phyloP scores from a whole-genome alignment of 768 basidiomycete genomes.

The Calocybe cyanea region DNA sequence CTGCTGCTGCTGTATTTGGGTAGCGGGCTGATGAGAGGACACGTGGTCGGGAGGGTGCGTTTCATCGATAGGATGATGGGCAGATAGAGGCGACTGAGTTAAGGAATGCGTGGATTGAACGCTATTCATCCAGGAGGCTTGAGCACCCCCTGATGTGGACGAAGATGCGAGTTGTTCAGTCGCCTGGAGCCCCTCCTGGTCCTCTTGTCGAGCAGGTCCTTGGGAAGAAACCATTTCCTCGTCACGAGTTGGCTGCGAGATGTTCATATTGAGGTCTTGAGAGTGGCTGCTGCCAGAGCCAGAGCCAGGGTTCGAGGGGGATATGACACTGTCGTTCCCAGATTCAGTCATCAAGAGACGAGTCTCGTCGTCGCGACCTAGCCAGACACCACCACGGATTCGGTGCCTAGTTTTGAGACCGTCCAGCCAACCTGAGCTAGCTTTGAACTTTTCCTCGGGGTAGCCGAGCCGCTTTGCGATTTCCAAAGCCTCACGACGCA shows the following conservation, averaged over 20 bases:
- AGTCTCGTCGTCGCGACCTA: slow-evolving; percentile 29
- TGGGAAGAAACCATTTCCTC: slow-evolving; percentile 25
- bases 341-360: slow-evolving; percentile 10
- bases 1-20: slow-evolving; percentile 1
- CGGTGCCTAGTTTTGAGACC: slow-evolving; percentile 85
- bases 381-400: slow-evolving; percentile 65
- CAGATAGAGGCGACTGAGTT: slow-evolving; percentile 8
- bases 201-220: slow-evolving; percentile 32
- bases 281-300: slow-evolving; percentile 28
- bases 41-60: not conserved
- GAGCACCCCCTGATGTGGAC: slow-evolving; percentile 17
- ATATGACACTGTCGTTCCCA: slow-evolving; percentile 12
- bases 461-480: slow-evolving; percentile 56
- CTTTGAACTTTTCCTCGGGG: slow-evolving; percentile 77
- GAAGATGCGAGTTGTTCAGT: slow-evolving; percentile 8
- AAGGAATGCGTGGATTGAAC: slow-evolving; percentile 9
- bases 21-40: slow-evolving; percentile 1
- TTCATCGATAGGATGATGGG: slow-evolving; percentile 2
- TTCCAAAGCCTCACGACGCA: slow-evolving; percentile 64
- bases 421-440: slow-evolving; percentile 89
- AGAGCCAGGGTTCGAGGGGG: slow-evolving; percentile 39
- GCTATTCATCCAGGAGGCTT: slow-evolving; percentile 17
- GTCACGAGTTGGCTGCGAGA: slow-evolving; percentile 16
- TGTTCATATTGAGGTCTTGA: slow-evolving; percentile 22
- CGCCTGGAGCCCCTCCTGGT: not conserved